These are phyloP conservation scores for Fomitiporia mediterranea DNA, from an alignment of 1,284 basidiomycete species.

Conservation along the genomic window DNA sequence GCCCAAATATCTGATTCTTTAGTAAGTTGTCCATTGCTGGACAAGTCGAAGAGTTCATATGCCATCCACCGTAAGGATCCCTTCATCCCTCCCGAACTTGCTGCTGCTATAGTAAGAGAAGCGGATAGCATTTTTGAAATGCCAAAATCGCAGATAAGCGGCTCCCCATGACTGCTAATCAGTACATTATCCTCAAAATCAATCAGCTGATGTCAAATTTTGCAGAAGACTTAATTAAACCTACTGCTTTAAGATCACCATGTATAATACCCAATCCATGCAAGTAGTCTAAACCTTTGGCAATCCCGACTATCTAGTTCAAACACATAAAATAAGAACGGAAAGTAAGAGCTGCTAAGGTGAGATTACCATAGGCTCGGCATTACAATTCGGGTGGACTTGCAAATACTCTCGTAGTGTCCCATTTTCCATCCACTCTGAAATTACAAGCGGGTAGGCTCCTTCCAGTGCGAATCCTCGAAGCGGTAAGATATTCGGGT, in stretches of 20 bases:
- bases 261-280: slow-evolving; percentile 7
- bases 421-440: too few relatives aligned
- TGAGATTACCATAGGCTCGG: too few relatives aligned
- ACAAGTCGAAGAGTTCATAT: neutral
- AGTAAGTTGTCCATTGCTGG: neutral
- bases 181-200: slow-evolving; percentile 12
- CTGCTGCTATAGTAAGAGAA: neutral
- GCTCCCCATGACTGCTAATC: slow-evolving; percentile 1
- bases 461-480: too few relatives aligned
- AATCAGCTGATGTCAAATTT: neutral
- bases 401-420: too few relatives aligned
- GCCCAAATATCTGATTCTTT: slow-evolving; percentile 5
- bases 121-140: slow-evolving; percentile 12
- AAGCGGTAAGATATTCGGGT: too few relatives aligned
- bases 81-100: neutral
- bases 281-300: slow-evolving; percentile 6
- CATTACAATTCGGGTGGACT: too few relatives aligned
- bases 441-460: too few relatives aligned
- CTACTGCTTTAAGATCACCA: slow-evolving; percentile 8
- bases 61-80: neutral
- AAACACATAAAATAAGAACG: too few relatives aligned
- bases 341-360: too few relatives aligned
- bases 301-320: slow-evolving; percentile 6
- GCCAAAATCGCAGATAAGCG: slow-evolving; percentile 13
- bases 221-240: neutral